Evolutionary conservation across 2,329 filamentous ascomycete genomes (phyloP).

Genomic region (Colletotrichum incanum): DNA sequence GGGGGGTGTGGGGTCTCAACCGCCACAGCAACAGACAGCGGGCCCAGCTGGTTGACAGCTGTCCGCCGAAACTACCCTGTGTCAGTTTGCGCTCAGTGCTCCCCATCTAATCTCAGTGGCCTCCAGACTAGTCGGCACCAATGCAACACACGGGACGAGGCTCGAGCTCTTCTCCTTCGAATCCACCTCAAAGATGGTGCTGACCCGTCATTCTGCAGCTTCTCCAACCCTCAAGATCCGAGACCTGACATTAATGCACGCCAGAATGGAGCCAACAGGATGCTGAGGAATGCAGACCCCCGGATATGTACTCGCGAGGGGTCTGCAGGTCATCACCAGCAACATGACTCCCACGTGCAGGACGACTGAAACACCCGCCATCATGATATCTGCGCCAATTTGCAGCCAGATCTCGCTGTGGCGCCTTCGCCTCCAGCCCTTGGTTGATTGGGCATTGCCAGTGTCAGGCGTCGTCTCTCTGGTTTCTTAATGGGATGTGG

Average conservation of each 20-base stretch:
- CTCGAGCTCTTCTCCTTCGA: slow-evolving; percentile 35
- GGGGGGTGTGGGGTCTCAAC: no score
- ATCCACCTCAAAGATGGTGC: slow-evolving; percentile 6
- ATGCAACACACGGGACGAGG: slow-evolving; percentile 28
- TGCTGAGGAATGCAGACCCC: slow-evolving; percentile 19
- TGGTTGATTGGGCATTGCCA: neutral
- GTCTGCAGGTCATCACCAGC: slow-evolving; percentile 32
- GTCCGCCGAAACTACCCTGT: slow-evolving; percentile 14
- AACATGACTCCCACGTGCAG: slow-evolving; percentile 28
- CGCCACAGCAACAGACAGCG: neutral
- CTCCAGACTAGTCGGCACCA: neutral
- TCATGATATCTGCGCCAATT: slow-evolving; percentile 8
- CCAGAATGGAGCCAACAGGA: slow-evolving; percentile 1
- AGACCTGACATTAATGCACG: slow-evolving; percentile 15
- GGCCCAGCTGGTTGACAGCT: slow-evolving; percentile 21
- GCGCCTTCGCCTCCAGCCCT: neutral
- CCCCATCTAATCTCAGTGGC: neutral
- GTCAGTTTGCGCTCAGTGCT: slow-evolving; percentile 14
- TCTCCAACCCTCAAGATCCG: slow-evolving; percentile 3
- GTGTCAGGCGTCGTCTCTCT: neutral
- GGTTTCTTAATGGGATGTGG: neutral
- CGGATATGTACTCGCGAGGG: slow-evolving; percentile 30
- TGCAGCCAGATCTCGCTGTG: neutral
- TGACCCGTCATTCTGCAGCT: slow-evolving; percentile 15
- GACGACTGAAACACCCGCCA: slow-evolving; percentile 28